phyloP scores from a whole-genome alignment of 768 basidiomycete genomes.

The Hygrocybe punicea region DNA sequence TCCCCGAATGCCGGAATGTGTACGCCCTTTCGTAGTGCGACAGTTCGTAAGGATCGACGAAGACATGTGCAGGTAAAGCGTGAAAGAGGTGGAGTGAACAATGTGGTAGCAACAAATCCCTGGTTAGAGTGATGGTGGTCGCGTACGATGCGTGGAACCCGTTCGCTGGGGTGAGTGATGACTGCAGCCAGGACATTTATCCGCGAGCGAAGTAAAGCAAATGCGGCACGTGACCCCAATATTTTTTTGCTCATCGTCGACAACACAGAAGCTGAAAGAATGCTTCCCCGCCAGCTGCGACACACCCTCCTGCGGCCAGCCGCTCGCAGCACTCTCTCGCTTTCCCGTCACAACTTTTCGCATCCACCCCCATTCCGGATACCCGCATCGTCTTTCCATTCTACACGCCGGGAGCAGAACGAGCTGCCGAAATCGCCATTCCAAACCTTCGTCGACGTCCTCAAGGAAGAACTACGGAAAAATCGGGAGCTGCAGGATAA shows the following conservation, averaged over 20 bases:
- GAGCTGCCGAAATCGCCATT: conserved; percentile 89
- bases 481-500: conserved; percentile 94
- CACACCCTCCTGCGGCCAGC: conserved; percentile 38
- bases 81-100: conserved; percentile 43
- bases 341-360: conserved; percentile 18
- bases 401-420: conserved; percentile 56
- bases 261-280: conserved; percentile 10
- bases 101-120: not conserved
- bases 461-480: conserved; percentile 89
- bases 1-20: conserved; percentile 41
- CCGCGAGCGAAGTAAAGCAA: too few species aligned
- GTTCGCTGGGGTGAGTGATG: conserved; percentile 1
- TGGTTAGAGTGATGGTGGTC: not conserved
- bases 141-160: conserved; percentile 11
- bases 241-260: not conserved
- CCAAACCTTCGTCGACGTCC: conserved; percentile 91
- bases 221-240: not conserved
- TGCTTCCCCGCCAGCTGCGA: conserved; percentile 47
- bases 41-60: conserved; percentile 51
- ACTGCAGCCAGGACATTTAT: not conserved
- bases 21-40: conserved; percentile 36
- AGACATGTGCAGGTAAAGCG: conserved; percentile 41
- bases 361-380: conserved; percentile 43
- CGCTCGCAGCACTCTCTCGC: conserved; percentile 26
- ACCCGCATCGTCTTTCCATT: conserved; percentile 49